Evolutionary conservation across 2,329 filamentous ascomycete genomes (phyloP).

Genomic region (Gaeumannomyces sp.): DNA sequence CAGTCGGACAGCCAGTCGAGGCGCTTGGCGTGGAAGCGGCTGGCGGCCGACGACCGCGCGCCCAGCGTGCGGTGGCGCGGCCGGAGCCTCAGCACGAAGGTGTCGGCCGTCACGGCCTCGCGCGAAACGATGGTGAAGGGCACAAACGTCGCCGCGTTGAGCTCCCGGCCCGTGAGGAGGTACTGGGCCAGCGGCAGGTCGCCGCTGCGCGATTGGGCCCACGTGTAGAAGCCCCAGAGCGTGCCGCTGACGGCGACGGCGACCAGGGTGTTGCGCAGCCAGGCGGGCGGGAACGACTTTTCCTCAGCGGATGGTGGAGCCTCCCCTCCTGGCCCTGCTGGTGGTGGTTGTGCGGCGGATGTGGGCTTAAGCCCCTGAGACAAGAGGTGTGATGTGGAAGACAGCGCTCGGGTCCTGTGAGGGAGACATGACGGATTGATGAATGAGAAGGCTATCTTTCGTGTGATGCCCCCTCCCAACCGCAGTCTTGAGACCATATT

Average conservation of each 20-base stretch:
- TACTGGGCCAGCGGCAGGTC: slow-evolving; percentile 5
- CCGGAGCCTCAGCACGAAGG: slow-evolving; percentile 61
- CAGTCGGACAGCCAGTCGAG: slow-evolving; percentile 5
- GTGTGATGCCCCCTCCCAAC: background rate
- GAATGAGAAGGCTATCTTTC: background rate
- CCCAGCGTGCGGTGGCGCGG: slow-evolving; percentile 23
- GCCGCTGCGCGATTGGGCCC: slow-evolving; percentile 5
- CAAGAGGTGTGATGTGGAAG: background rate
- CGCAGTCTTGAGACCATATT: background rate
- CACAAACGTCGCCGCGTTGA: slow-evolving; percentile 57
- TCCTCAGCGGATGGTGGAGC: background rate
- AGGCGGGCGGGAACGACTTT: background rate
- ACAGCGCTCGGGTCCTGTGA: background rate
- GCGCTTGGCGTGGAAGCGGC: slow-evolving; percentile 14
- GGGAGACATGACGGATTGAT: background rate
- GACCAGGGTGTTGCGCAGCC: slow-evolving; percentile 1
- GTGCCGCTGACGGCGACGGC: slow-evolving; percentile 1
- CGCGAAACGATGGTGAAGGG: slow-evolving; percentile 59
- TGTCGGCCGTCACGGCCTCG: slow-evolving; percentile 58
- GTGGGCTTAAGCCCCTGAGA: background rate
- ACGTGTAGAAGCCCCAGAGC: slow-evolving; percentile 6
- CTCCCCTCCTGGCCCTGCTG: background rate
- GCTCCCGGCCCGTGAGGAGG: slow-evolving; percentile 16
- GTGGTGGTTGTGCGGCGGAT: background rate
- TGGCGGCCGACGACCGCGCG: slow-evolving; percentile 20